These are phyloP conservation scores for Flaveria ramosissima DNA, from an alignment of 129 eudicot species.

Conservation along the genomic window DNA sequence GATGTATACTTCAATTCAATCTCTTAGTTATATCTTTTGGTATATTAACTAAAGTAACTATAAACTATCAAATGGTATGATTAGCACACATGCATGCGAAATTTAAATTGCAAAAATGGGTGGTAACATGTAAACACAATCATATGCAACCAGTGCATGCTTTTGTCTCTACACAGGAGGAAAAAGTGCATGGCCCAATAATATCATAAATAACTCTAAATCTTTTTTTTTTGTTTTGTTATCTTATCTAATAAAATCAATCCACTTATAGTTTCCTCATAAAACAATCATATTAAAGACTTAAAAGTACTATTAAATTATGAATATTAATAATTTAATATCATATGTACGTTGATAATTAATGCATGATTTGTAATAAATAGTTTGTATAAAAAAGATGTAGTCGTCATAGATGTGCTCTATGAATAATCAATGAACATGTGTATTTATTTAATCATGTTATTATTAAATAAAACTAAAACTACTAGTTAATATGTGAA, in stretches of 20 bases:
- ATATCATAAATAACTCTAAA: not conserved
- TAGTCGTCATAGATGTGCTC: not conserved
- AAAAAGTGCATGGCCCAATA: constrained; percentile 17
- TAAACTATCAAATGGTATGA: constrained; percentile 8
- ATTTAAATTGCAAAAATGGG: constrained; percentile 17
- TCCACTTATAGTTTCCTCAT: not conserved
- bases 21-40: no score
- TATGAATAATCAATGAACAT: not conserved
- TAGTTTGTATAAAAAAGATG: not conserved
- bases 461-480: not conserved
- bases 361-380: not conserved
- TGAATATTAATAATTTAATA: not conserved
- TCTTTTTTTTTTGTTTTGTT: not conserved
- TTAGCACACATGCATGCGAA: constrained; percentile 42
- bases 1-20: no score
- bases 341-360: not conserved
- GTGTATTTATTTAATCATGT: not conserved
- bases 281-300: not conserved
- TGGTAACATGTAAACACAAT: constrained; percentile 38
- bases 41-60: no score
- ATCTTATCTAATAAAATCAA: not conserved
- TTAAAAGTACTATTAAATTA: not conserved
- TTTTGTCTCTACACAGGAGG: constrained; percentile 29
- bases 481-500: no score
- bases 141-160: constrained; percentile 39